A percentile compares a stretch with the other conserved stretches of the same genome.
Evolutionary conservation across 2,329 filamentous ascomycete species (phyloP).

Genomic region (Diaporthe ilicicola): DNA sequence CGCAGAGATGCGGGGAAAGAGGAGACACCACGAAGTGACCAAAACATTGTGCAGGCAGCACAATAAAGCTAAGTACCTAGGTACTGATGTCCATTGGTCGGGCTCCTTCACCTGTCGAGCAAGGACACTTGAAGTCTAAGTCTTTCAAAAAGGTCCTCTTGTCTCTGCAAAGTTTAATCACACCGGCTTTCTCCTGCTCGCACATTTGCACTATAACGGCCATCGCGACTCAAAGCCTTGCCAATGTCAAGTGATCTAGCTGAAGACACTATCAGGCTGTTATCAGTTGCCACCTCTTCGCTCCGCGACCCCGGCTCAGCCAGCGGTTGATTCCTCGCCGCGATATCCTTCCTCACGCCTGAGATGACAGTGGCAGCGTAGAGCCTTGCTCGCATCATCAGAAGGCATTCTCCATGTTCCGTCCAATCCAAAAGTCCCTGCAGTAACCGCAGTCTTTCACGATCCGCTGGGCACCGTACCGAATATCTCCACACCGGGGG

Average conservation of each 20-base stretch:
- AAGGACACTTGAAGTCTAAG: background rate
- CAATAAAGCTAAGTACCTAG: too few relatives aligned
- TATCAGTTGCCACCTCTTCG: background rate
- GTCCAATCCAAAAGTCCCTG: constrained; percentile 5
- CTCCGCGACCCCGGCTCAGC: background rate
- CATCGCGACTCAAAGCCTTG: background rate
- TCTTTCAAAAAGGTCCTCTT: background rate
- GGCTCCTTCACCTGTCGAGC: background rate
- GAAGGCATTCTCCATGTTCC: background rate
- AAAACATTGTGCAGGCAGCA: background rate
- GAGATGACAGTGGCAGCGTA: background rate
- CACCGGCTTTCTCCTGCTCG: background rate
- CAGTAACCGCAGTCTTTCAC: background rate
- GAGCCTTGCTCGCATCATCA: background rate
- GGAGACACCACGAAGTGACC: background rate
- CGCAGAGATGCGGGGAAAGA: background rate
- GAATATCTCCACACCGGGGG: background rate
- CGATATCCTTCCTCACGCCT: background rate
- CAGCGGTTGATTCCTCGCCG: background rate
- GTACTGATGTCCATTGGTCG: too few relatives aligned
- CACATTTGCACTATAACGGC: background rate
- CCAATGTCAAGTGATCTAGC: background rate
- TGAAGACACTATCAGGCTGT: background rate
- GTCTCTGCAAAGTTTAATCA: background rate
- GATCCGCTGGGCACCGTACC: background rate